Conservation (phyloP, 2,329 filamentous ascomycete species). For the Gremmenia infestans region DNA sequence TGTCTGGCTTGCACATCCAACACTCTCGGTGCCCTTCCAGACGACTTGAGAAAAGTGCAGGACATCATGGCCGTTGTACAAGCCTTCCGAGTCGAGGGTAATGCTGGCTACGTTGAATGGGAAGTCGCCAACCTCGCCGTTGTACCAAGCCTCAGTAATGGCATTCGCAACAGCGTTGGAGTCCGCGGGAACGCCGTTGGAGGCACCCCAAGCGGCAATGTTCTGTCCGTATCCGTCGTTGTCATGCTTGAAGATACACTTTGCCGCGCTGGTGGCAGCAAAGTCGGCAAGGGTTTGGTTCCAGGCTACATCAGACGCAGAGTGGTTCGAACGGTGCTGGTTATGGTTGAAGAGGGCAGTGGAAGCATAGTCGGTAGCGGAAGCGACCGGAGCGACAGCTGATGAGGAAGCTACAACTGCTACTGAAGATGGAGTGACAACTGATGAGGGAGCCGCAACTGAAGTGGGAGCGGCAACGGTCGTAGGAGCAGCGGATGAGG, state of each 20-base stretch:
- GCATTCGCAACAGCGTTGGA: conserved; percentile 56
- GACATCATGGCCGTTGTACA: conserved; percentile 12
- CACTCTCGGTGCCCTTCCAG: conserved; percentile 56
- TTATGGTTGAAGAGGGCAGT: conserved; percentile 60
- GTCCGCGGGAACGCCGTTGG: conserved; percentile 44
- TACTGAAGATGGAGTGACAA: background rate
- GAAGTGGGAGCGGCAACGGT: conserved; percentile 10
- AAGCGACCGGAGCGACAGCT: conserved; percentile 13
- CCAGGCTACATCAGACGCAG: conserved; percentile 61
- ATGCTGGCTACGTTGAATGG: conserved; percentile 45
- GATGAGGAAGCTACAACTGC: conserved; percentile 4
- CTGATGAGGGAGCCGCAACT: conserved; percentile 17
- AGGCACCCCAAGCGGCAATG: conserved; percentile 62
- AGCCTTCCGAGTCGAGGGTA: too few species aligned
- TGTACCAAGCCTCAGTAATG: conserved; percentile 85
- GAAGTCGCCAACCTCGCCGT: conserved; percentile 63
- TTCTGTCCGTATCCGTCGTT: conserved; percentile 83
- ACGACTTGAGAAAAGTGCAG: conserved; percentile 69
- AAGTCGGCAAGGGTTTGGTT: conserved; percentile 56
- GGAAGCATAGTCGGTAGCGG: conserved; percentile 17
- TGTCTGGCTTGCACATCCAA: conserved; percentile 58
- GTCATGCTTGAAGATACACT: conserved; percentile 71
- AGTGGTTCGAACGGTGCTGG: conserved; percentile 78
- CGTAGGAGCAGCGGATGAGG: background rate
- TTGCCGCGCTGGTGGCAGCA: conserved; percentile 58